Conservation (phyloP, 1,284 basidiomycete genomes). For the Trichosporon inkin region DNA sequence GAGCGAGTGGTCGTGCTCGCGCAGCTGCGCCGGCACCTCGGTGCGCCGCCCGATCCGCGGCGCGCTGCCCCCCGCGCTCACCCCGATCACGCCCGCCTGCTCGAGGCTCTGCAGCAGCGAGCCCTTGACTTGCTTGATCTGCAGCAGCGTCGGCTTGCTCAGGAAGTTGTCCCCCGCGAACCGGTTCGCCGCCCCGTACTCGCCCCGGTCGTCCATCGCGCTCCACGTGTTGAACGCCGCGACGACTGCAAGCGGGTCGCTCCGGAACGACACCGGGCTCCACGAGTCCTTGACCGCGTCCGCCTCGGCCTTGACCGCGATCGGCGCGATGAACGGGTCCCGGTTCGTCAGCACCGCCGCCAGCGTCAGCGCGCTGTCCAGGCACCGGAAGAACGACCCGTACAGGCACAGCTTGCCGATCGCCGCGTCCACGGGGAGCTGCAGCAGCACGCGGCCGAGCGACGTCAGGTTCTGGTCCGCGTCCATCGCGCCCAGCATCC, state of each 20-base stretch:
- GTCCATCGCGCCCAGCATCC: constrained; percentile 86
- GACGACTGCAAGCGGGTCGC: constrained; percentile 77
- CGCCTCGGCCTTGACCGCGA: constrained; percentile 53
- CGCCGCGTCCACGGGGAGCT: constrained; percentile 83
- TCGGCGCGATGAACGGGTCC: constrained; percentile 83
- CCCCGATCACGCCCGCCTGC: constrained; percentile 73
- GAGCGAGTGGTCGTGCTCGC: constrained; percentile 67
- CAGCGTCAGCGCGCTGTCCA: constrained; percentile 82
- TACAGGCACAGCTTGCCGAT: constrained; percentile 86
- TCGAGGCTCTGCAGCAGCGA: constrained; percentile 76
- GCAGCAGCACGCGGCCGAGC: constrained; percentile 80
- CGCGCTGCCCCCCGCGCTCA: constrained; percentile 62
- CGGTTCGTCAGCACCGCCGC: constrained; percentile 86
- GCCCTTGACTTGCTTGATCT: constrained; percentile 78
- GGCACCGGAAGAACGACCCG: constrained; percentile 89
- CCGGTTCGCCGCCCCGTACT: constrained; percentile 63
- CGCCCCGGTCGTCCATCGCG: constrained; percentile 62
- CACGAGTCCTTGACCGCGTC: constrained; percentile 72
- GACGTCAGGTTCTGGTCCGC: constrained; percentile 70
- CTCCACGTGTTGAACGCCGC: constrained; percentile 81
- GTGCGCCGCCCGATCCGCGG: constrained; percentile 30
- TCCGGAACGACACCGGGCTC: constrained; percentile 68
- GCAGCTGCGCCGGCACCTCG: constrained; percentile 63
- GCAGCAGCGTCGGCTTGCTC: constrained; percentile 72
- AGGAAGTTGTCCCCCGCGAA: constrained; percentile 88